Evolutionary conservation across 2,329 filamentous ascomycete genomes (phyloP), one percentile per base, ranked within the genome.

Genomic region (Phyllosticta citriasiana): DNA sequence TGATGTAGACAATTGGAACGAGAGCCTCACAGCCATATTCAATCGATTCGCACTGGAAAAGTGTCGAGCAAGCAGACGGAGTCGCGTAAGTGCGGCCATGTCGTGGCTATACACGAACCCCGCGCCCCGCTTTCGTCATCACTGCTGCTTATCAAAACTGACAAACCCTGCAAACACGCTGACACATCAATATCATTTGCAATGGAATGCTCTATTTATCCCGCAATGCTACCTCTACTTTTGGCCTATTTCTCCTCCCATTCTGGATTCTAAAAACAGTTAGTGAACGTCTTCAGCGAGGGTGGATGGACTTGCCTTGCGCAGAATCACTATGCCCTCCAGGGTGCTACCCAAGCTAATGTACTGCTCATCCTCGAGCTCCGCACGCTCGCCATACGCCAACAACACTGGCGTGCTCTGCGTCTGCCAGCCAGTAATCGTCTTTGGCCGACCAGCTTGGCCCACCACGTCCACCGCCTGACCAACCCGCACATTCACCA

Each of bases 351-450:
- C 95, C 71, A 99, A 78, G 75, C 88, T 90, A 66, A 97, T 87
- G 74, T 97, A 99, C 78, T 99, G 87, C 78, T 99, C 94, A 70
- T 99, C 94, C 76, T 99, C 94, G 57, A 99, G 80, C 80, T 99
- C 94, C 9, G 94, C 94, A 69, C 95, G 84, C 80, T 99, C 94
- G 30, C 95, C 94, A 71, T 96, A 88, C n/a, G 90, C 88, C 68
- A 99, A 79, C 63, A 99, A 80, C 55, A 99, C 94, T 0, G 94
- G 94, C n/a, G 94, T 99, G 79, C 90, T 97, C 80, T 99, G 94
- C 66, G 94, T 99, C 78, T 99, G 94, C 94, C 94, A 99, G 59
- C 94, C 94, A 9, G 94, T 99, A 70, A 99, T 99, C 2, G 94
- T 99, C 87, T 99, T 97, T 67, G 94, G 94, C 65, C 93, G 85